A percentile compares a stretch with the other conserved stretches of the same genome.
Conservation (phyloP, 345 rosid species). For the Bruguiera sexangula region DNA sequence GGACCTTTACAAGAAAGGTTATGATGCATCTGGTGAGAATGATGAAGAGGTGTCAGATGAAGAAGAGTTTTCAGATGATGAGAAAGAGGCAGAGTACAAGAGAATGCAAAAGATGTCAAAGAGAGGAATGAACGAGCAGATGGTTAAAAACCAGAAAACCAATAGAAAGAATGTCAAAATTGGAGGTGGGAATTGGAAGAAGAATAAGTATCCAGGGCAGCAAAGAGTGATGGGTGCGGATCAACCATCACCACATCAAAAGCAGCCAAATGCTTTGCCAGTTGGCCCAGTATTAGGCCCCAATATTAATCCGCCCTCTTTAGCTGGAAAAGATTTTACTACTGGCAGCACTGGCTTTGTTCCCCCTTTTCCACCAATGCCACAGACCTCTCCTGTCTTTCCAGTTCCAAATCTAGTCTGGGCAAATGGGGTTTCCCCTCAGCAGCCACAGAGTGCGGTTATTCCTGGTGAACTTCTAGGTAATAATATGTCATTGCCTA, state of each 20-base stretch:
- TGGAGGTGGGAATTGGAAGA: conserved; percentile 44
- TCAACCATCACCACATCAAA: conserved; percentile 25
- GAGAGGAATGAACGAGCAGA: conserved; percentile 54
- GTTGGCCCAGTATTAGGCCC: conserved; percentile 24
- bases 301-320: conserved; percentile 23
- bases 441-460: conserved; percentile 26
- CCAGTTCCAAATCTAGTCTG: conserved; percentile 34
- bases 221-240: conserved; percentile 25
- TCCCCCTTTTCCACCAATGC: conserved; percentile 36
- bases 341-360: conserved; percentile 29
- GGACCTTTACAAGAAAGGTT: conserved; percentile 81
- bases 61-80: conserved; percentile 92
- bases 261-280: conserved; percentile 23
- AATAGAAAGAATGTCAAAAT: conserved; percentile 49
- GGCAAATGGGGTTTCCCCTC: conserved; percentile 33
- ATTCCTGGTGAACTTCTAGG: conserved; percentile 39
- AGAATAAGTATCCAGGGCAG: conserved; percentile 26
- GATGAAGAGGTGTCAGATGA: conserved; percentile 86
- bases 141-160: conserved; percentile 39
- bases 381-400: conserved; percentile 31
- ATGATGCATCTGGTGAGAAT: conserved; percentile 91
- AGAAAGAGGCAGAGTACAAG: conserved; percentile 80
- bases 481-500: conserved; percentile 44
- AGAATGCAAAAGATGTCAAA: conserved; percentile 64
- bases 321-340: conserved; percentile 27